These are phyloP conservation scores for Cercospora nicotianae DNA, from an alignment of 2,329 filamentous ascomycete genomes.

Conservation along the genomic window DNA sequence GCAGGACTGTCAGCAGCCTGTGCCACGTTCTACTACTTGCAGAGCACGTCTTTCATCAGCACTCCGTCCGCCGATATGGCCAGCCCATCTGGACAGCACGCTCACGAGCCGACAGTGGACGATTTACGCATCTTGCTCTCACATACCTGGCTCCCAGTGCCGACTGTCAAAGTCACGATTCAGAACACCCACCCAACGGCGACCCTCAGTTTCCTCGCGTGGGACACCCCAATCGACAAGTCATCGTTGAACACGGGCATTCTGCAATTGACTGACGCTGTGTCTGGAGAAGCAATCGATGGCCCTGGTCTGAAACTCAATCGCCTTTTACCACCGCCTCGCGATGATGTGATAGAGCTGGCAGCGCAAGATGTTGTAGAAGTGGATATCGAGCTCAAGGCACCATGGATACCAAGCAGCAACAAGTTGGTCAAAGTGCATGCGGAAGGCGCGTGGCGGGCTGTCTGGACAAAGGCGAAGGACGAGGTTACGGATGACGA, in stretches of 20 bases:
- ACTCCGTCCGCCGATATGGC: not conserved
- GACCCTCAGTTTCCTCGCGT: conserved; percentile 43
- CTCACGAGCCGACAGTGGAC: conserved; percentile 3
- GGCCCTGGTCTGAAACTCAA: conserved; percentile 40
- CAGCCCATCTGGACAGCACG: not conserved
- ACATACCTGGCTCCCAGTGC: conserved; percentile 2
- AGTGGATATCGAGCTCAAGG: conserved; percentile 41
- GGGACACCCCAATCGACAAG: conserved; percentile 45
- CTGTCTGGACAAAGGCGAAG: conserved; percentile 36
- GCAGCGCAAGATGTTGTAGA: conserved; percentile 38
- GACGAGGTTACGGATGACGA: conserved; percentile 25
- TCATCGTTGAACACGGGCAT: conserved; percentile 42
- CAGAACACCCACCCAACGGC: conserved; percentile 40
- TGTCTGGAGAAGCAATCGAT: conserved; percentile 34
- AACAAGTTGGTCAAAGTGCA: conserved; percentile 42
- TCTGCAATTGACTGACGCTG: conserved; percentile 37
- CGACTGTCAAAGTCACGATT: conserved; percentile 38
- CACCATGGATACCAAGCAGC: conserved; percentile 41
- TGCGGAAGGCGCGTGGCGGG: conserved; percentile 39
- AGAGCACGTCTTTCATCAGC: not conserved
- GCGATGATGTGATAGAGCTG: conserved; percentile 41
- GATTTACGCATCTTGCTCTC: conserved; percentile 14
- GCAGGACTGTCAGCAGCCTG: not conserved
- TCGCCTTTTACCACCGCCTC: conserved; percentile 41
- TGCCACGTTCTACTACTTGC: not conserved